Conservation (phyloP, 2,329 filamentous ascomycete genomes). For the Alternaria triticina region DNA sequence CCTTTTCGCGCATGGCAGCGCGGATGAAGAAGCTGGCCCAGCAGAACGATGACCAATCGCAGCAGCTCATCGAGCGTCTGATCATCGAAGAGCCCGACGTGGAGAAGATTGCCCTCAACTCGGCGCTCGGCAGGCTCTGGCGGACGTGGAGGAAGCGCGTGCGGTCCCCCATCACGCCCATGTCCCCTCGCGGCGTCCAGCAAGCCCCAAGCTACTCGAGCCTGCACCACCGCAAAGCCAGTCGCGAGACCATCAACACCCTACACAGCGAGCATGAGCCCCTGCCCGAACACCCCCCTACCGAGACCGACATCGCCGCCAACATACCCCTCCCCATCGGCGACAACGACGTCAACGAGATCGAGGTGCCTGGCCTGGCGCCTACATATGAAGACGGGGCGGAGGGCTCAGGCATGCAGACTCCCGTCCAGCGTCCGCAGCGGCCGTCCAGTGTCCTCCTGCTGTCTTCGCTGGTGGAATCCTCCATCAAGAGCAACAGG, state of each 20-base stretch:
- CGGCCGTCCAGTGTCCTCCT: conserved; percentile 42
- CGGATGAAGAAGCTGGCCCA: conserved; percentile 47
- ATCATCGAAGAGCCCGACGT: conserved; percentile 91
- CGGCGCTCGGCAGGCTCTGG: conserved; percentile 88
- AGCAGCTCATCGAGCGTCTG: conserved; percentile 68
- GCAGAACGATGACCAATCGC: conserved; percentile 55
- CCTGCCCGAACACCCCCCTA: conserved; percentile 51
- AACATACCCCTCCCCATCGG: conserved; percentile 72
- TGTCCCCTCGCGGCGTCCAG: conserved; percentile 33
- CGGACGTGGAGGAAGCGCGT: conserved; percentile 91
- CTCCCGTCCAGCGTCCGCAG: conserved; percentile 30
- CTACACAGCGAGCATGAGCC: conserved; percentile 27
- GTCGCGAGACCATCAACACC: conserved; percentile 37
- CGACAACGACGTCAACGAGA: conserved; percentile 76
- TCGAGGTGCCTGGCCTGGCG: conserved; percentile 76
- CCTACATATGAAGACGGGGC: conserved; percentile 66
- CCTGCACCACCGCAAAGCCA: conserved; percentile 36
- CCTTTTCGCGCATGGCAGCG: conserved; percentile 67
- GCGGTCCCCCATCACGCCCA: conserved; percentile 52
- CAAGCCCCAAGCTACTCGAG: conserved; percentile 38
- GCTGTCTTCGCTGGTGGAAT: conserved; percentile 30
- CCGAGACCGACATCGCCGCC: conserved; percentile 58
- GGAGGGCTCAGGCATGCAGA: conserved; percentile 32
- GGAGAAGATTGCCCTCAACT: conserved; percentile 89
- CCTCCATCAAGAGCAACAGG: conserved; percentile 23